These are phyloP conservation scores for Hamamelis virginiana DNA, from an alignment of 164 flowering plant genomes.

Conservation along the genomic window DNA sequence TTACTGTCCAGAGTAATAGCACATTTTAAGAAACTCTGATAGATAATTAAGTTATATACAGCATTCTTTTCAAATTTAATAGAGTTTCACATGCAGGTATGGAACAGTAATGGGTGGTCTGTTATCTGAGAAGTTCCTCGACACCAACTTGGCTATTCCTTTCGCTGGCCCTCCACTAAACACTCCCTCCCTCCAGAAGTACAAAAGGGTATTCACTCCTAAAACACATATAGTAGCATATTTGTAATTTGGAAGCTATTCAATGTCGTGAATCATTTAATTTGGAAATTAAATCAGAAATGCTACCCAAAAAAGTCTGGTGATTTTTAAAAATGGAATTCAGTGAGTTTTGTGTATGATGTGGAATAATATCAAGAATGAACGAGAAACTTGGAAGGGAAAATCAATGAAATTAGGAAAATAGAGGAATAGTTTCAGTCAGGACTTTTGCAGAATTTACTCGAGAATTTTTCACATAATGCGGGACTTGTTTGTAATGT, in stretches of 20 bases:
- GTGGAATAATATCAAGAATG: too few relatives aligned
- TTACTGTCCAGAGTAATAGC: too few relatives aligned
- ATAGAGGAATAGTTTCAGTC: too few relatives aligned
- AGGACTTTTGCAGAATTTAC: too few relatives aligned
- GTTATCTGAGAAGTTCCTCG: slow-evolving; percentile 88
- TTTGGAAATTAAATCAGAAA: not conserved
- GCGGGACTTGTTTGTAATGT: too few relatives aligned
- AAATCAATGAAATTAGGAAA: too few relatives aligned
- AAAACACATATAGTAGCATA: not conserved
- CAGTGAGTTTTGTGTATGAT: too few relatives aligned
- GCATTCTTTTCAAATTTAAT: slow-evolving; percentile 1
- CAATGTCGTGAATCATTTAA: not conserved
- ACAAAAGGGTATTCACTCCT: slow-evolving; percentile 69
- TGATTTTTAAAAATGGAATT: too few relatives aligned
- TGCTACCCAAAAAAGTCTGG: not conserved
- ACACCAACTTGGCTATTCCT: slow-evolving; percentile 82
- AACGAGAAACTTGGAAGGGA: too few relatives aligned
- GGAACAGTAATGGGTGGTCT: slow-evolving; percentile 99
- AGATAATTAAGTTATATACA: too few relatives aligned
- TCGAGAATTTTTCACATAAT: too few relatives aligned
- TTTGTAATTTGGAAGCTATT: not conserved
- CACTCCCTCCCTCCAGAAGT: slow-evolving; percentile 96
- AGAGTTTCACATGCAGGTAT: slow-evolving; percentile 56
- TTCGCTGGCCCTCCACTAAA: slow-evolving; percentile 91
- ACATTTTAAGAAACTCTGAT: too few relatives aligned